Evolutionary conservation across 768 basidiomycete genomes (phyloP).

Genomic region (Collybia sordida): DNA sequence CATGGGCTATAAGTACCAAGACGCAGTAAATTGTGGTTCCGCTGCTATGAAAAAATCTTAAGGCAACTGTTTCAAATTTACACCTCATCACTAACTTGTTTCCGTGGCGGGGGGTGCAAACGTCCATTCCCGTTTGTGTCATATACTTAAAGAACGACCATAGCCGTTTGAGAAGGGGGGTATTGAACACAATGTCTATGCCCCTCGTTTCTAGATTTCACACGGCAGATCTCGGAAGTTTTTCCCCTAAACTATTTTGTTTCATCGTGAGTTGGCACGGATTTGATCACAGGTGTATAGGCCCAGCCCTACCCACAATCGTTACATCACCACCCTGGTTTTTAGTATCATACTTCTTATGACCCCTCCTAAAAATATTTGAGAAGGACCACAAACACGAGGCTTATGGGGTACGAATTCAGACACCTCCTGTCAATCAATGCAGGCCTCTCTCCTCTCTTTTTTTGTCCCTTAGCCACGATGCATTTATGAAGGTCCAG

Average conservation of each 20-base stretch:
- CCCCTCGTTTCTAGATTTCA: not conserved
- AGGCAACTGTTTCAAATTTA: too few species aligned
- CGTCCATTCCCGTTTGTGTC: too few species aligned
- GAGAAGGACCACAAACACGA: slow-evolving; percentile 17
- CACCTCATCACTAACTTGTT: too few species aligned
- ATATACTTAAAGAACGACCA: too few species aligned
- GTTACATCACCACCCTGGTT: slow-evolving; percentile 10
- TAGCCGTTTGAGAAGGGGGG: too few species aligned
- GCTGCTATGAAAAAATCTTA: too few species aligned
- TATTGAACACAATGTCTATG: too few species aligned
- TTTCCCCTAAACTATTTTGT: not conserved
- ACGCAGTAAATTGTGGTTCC: too few species aligned
- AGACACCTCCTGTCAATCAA: slow-evolving; percentile 8
- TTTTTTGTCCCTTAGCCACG: not conserved
- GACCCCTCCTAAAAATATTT: not conserved
- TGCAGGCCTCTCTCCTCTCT: not conserved
- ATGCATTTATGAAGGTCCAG: not conserved
- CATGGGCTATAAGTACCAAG: too few species aligned
- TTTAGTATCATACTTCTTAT: slow-evolving; percentile 1
- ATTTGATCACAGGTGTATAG: not conserved
- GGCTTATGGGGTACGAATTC: slow-evolving; percentile 30
- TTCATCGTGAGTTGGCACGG: too few species aligned
- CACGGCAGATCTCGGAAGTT: not conserved
- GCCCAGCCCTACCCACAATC: not conserved
- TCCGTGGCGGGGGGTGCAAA: too few species aligned